phyloP scores from a whole-genome alignment of 345 rosid species.

The Ailanthus altissimus region DNA sequence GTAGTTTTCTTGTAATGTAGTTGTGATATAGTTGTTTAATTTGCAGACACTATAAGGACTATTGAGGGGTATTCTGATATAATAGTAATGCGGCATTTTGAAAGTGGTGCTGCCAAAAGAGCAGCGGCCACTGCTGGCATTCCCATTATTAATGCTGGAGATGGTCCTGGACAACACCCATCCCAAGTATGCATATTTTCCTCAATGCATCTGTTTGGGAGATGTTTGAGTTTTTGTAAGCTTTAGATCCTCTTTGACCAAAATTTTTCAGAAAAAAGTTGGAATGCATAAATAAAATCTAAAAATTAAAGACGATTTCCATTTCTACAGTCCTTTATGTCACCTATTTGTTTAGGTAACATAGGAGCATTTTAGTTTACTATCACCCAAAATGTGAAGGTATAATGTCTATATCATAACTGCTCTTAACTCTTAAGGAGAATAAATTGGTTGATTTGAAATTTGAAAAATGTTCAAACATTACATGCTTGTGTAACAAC shows the following conservation, averaged over 20 bases:
- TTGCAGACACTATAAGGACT: slow-evolving; percentile 87
- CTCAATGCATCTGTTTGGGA: background rate
- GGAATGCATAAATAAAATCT: no score
- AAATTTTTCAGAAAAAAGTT: background rate
- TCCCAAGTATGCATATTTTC: slow-evolving; percentile 59
- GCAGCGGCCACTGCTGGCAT: slow-evolving; percentile 83
- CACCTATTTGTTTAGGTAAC: background rate
- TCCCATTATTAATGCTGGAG: slow-evolving; percentile 96
- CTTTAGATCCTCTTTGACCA: background rate
- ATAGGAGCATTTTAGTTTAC: background rate
- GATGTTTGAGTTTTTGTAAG: background rate
- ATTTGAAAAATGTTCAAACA: no score
- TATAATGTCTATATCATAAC: background rate
- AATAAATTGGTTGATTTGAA: no score
- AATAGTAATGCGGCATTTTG: slow-evolving; percentile 95
- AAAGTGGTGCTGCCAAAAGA: slow-evolving; percentile 92
- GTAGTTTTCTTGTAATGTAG: slow-evolving; percentile 5
- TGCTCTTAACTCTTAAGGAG: background rate
- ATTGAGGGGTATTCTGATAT: slow-evolving; percentile 92
- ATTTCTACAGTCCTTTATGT: background rate
- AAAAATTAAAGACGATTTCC: background rate
- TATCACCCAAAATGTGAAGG: background rate
- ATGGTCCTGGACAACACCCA: slow-evolving; percentile 99
- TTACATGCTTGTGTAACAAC: no score
- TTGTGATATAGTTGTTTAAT: slow-evolving; percentile 23